A percentile compares a stretch with the other conserved stretches of the same genome.
phyloP scores from a whole-genome alignment of 164 flowering plant species.

The Stephania yunnanensis region DNA sequence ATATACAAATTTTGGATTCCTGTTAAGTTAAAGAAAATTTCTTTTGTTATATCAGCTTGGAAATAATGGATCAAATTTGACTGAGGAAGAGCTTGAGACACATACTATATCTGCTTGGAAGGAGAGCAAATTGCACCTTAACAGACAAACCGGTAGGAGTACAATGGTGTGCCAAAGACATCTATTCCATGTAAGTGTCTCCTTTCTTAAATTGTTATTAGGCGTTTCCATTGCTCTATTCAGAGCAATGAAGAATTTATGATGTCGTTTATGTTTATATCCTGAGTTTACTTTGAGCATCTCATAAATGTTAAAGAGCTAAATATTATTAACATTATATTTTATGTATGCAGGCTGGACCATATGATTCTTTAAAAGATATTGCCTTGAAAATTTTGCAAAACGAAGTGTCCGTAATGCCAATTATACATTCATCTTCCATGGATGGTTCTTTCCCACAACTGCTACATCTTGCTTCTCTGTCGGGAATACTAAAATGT shows the following conservation, averaged over 20 bases:
- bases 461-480: conserved; percentile 82
- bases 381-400: conserved; percentile 69
- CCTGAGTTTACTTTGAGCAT: background rate
- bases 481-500: conserved; percentile 87
- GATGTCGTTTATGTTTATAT: conserved; percentile 1
- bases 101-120: conserved; percentile 95
- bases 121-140: conserved; percentile 59
- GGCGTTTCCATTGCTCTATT: too few relatives aligned
- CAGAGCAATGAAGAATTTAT: too few relatives aligned
- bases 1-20: background rate
- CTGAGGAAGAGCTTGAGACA: conserved; percentile 95
- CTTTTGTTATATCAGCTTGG: conserved; percentile 56
- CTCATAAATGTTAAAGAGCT: background rate
- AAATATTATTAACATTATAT: background rate
- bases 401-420: conserved; percentile 70
- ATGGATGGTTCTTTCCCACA: conserved; percentile 78
- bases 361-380: conserved; percentile 76
- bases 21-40: background rate
- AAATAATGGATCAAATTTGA: conserved; percentile 73
- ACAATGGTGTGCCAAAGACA: conserved; percentile 39
- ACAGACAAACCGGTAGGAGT: conserved; percentile 44
- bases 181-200: conserved; percentile 61
- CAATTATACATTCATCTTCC: conserved; percentile 61
- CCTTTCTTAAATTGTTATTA: too few relatives aligned
- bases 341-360: conserved; percentile 61